Base-by-base conservation (phyloP, 495 filamentous ascomycete genomes). In the Penicillium soppii region DNA sequence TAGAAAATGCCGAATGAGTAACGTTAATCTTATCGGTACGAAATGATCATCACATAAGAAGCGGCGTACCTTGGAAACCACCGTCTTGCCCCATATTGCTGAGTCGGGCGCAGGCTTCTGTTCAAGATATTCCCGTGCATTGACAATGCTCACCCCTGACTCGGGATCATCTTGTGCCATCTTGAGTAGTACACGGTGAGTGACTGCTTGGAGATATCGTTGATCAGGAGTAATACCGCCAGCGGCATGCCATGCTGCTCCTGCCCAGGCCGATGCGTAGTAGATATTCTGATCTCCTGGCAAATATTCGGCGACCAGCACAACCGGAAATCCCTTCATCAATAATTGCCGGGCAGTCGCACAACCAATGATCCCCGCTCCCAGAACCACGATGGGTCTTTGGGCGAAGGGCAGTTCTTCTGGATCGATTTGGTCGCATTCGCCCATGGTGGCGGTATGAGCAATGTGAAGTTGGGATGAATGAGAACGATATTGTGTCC, bases 181-280 rank as follows among this genome's bases (percentile, higher is more conserved):
- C 45, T 65, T 62, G 20, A 70, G 58, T 17, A 75, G 29, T 29
- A 71, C 52, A 3, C 72, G 70, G 53, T 74, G 63, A 9, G 66
- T 68, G 13, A 71, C 59, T 2, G 67, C 72, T 49, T 75, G 72
- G 5, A 69, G 38, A 45, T 75, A 73, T 2, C 59, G 66, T 43
- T 73, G 62, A 9, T 75, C 68, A 1, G 68, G 57, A 7, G 59
- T 63, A 44, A 75, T 71, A 6, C 70, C 69, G 8, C 63, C 65
- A 1, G 72, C 72, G 3, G 72, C 65, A 57, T 75, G 72, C 72
- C 72, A 75, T 43, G 71, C 72, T 13, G 70, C 72, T 13, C 72
- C 72, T 13, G 72, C 72, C 72, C 72, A 75, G 10, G 72, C 72
- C 6, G 72, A 75, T 17, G 72, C 70, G 52, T 75, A 75, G 25